Evolutionary conservation across 2,329 filamentous ascomycete species (phyloP).

Genomic region (Fusarium chaquense): DNA sequence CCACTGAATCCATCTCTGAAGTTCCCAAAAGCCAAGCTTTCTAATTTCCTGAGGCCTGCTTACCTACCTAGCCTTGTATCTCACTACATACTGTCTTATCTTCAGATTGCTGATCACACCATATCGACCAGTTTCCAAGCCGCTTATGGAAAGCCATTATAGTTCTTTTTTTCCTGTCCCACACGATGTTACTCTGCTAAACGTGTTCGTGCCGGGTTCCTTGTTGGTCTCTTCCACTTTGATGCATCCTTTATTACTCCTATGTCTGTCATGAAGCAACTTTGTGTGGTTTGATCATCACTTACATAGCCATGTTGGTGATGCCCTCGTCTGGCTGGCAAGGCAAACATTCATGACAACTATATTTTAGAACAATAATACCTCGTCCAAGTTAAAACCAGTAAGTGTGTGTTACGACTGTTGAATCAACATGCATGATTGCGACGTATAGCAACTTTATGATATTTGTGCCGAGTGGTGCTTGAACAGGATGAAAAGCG

Average conservation of each 20-base stretch:
- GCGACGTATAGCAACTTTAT: not conserved
- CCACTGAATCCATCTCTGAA: not conserved
- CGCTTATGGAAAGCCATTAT: not conserved
- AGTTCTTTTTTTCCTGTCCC: not conserved
- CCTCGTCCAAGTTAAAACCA: not conserved
- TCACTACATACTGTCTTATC: not conserved
- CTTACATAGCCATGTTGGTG: not conserved
- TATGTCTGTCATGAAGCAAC: no score
- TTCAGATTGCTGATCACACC: not conserved
- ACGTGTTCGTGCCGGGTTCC: not conserved
- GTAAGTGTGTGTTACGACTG: not conserved
- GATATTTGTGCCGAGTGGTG: not conserved
- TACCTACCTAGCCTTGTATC: not conserved
- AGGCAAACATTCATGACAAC: not conserved
- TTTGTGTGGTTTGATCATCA: not conserved
- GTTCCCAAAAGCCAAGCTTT: not conserved
- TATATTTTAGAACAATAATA: not conserved
- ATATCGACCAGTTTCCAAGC: not conserved
- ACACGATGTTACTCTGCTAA: not conserved
- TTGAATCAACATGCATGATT: fast-evolving
- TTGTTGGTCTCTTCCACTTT: not conserved
- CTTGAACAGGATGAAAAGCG: not conserved
- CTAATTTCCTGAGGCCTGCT: not conserved
- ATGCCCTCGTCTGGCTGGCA: not conserved
- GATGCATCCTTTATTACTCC: not conserved